Evolutionary conservation across 495 filamentous ascomycete species (phyloP).

Genomic region (Penicillium canariense): DNA sequence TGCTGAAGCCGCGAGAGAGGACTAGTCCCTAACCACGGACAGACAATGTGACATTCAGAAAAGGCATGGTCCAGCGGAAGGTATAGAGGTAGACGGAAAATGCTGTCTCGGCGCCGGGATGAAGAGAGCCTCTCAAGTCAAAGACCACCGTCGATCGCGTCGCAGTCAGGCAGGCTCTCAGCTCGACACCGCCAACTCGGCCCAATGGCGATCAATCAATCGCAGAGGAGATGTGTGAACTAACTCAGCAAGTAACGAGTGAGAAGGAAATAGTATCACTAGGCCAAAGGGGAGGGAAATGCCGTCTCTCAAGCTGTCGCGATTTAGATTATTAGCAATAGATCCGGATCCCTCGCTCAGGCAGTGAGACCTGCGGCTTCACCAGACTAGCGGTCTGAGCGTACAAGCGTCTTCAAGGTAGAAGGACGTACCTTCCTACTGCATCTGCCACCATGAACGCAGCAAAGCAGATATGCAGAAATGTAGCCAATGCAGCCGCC

Average conservation of each 20-base stretch:
- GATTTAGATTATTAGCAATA: background rate
- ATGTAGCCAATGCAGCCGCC: background rate
- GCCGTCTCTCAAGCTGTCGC: background rate
- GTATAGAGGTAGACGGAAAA: too few relatives aligned
- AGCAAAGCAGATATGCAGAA: too few relatives aligned
- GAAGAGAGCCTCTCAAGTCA: too few relatives aligned
- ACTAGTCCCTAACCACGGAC: background rate
- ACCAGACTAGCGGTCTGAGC: too few relatives aligned
- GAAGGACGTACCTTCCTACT: background rate
- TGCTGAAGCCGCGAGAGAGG: background rate
- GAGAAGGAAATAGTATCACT: background rate
- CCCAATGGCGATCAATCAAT: background rate
- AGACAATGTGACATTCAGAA: background rate
- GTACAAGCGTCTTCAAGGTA: background rate
- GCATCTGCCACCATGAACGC: background rate
- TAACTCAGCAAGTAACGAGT: background rate
- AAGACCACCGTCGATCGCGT: too few relatives aligned
- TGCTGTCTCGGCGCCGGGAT: too few relatives aligned
- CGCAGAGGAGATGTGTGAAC: background rate
- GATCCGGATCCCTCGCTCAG: background rate
- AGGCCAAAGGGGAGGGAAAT: background rate
- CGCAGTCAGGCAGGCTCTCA: too few relatives aligned
- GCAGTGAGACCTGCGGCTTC: background rate
- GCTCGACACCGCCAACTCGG: too few relatives aligned
- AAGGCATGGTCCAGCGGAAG: too few relatives aligned